Conservation (phyloP, 805 yeast genomes). For the Zygosaccharomyces gambellarensis region DNA sequence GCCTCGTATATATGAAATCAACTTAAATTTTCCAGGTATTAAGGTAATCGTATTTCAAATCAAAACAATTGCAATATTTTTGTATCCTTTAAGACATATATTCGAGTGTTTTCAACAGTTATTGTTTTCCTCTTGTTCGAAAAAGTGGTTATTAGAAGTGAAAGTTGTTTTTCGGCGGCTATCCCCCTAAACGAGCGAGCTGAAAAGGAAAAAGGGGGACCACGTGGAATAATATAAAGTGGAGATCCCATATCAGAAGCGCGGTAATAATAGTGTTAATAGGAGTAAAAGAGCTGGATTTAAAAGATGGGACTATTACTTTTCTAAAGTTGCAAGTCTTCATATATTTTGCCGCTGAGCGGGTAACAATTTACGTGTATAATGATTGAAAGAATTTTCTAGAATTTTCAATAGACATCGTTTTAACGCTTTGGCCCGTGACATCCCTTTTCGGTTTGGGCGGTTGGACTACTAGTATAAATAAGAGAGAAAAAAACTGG, state of each 20-base stretch:
- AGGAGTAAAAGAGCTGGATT: no score
- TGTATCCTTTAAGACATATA: background rate
- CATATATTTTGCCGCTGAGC: background rate
- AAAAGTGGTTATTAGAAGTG: background rate
- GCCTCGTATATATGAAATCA: background rate
- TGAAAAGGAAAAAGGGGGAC: background rate
- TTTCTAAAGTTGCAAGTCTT: background rate
- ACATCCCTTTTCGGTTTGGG: slow-evolving; percentile 4
- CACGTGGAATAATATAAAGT: background rate
- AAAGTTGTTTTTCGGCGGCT: slow-evolving; percentile 3
- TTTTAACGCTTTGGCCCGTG: background rate
- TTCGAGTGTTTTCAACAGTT: background rate
- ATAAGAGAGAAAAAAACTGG: slow-evolving; percentile 1
- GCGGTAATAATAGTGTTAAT: background rate
- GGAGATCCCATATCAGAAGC: no score
- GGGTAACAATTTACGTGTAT: background rate
- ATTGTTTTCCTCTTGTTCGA: background rate
- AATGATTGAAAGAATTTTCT: slow-evolving; percentile 1
- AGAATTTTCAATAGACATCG: background rate
- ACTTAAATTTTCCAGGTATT: background rate
- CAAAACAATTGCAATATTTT: background rate
- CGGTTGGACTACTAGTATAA: slow-evolving; percentile 4
- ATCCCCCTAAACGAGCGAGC: background rate
- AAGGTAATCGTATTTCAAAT: background rate
- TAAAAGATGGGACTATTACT: no score